A percentile compares a stretch with the other conserved stretches of the same genome.
Conservation (phyloP, 2,329 filamentous ascomycete species). For the Amylocarpus encephaloides region DNA sequence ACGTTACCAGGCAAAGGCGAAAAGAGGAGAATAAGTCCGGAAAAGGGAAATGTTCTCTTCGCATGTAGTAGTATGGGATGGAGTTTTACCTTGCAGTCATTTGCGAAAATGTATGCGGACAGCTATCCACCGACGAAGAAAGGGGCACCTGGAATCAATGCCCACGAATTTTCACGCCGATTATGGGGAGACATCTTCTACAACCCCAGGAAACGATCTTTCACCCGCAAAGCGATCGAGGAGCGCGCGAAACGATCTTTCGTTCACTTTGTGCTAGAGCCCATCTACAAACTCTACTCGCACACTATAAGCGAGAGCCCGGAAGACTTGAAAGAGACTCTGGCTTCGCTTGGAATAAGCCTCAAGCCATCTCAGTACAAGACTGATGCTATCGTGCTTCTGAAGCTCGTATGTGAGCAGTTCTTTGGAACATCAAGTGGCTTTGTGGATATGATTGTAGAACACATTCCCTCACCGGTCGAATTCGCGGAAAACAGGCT, state of each 20-base stretch:
- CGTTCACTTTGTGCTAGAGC: constrained; percentile 90
- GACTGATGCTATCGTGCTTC: constrained; percentile 78
- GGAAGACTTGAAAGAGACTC: constrained; percentile 71
- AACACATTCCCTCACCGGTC: constrained; percentile 81
- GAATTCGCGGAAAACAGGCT: constrained; percentile 71
- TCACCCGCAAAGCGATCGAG: constrained; percentile 81
- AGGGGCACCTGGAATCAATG: constrained; percentile 58
- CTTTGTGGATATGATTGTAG: constrained; percentile 91
- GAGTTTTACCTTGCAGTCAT: constrained; percentile 92
- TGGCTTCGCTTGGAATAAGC: constrained; percentile 72
- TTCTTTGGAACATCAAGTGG: constrained; percentile 88
- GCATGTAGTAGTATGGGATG: constrained; percentile 89
- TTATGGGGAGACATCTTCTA: constrained; percentile 97
- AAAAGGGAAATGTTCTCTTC: constrained; percentile 98
- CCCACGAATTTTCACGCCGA: constrained; percentile 73
- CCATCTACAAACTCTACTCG: constrained; percentile 95
- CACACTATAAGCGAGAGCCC: constrained; percentile 90
- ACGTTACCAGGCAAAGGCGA: constrained; percentile 76
- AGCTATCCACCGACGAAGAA: constrained; percentile 50
- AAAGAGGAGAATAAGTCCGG: constrained; percentile 76
- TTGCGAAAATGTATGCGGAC: constrained; percentile 93
- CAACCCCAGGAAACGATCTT: constrained; percentile 84
- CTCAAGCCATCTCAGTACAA: constrained; percentile 92
- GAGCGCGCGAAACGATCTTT: constrained; percentile 79
- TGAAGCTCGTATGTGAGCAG: constrained; percentile 86